A percentile compares a stretch with the other conserved stretches of the same genome.
These are phyloP conservation scores for Paramecium primaurelia DNA, from an alignment of 73 alveolate species.

Conservation along the genomic window DNA sequence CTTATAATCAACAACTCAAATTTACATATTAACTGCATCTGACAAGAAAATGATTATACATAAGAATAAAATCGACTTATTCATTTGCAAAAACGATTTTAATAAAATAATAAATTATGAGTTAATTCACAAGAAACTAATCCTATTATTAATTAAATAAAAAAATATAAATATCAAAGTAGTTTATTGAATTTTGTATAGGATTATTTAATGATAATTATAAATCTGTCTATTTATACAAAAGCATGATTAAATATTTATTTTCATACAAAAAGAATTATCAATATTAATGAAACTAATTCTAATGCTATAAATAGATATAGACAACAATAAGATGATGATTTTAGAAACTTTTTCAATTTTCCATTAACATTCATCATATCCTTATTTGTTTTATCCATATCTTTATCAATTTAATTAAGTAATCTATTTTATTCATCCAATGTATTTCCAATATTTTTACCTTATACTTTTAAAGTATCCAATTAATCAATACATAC, in stretches of 20 bases:
- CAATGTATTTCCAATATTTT: not conserved
- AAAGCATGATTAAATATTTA: not conserved
- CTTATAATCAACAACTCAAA: not conserved
- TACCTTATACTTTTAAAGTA: not conserved
- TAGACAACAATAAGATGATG: not conserved
- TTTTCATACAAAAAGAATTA: not conserved
- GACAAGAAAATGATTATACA: not conserved
- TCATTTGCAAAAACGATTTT: not conserved
- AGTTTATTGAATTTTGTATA: not conserved
- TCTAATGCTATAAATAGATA: not conserved
- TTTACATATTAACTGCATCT: not conserved
- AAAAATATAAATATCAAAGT: not conserved
- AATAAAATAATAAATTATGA: not conserved
- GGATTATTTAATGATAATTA: not conserved
- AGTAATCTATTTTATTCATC: not conserved
- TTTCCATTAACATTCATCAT: not conserved
- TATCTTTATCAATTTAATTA: not conserved
- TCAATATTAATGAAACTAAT: not conserved
- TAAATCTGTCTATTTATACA: not conserved
- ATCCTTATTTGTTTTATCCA: constrained; percentile 22
- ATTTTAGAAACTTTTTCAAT: not conserved
- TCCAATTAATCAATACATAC: not conserved
- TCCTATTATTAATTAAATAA: not conserved
- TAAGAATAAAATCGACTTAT: not conserved
- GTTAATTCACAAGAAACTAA: not conserved